A percentile compares a stretch with the other conserved stretches of the same genome.
Evolutionary conservation across 192 early-diverging fungal species (phyloP).

Genomic region (Linnemannia hyalina): DNA sequence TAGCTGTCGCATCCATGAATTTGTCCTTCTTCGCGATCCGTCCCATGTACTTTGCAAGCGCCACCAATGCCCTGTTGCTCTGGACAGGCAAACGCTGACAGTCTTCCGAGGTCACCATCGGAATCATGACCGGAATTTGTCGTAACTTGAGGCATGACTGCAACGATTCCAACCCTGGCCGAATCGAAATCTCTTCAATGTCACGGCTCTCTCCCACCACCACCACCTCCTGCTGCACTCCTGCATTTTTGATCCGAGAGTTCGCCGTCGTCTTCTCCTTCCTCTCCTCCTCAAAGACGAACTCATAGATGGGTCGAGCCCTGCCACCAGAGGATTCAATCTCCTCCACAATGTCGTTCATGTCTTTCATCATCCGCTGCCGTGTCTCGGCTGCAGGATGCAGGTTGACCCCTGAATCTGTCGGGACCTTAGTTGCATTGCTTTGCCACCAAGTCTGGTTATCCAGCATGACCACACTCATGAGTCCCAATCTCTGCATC

Average conservation of each 20-base stretch:
- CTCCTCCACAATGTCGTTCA: slow-evolving; percentile 71
- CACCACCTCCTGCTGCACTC: slow-evolving; percentile 4
- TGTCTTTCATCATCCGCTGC: slow-evolving; percentile 64
- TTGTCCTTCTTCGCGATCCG: slow-evolving; percentile 14
- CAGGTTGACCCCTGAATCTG: slow-evolving; percentile 2
- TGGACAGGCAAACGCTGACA: slow-evolving; percentile 57
- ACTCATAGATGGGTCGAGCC: slow-evolving; percentile 77
- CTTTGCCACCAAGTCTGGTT: slow-evolving; percentile 60
- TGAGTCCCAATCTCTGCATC: slow-evolving; percentile 73
- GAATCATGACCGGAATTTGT: slow-evolving; percentile 76
- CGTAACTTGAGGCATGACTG: slow-evolving; percentile 69
- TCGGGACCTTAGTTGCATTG: slow-evolving; percentile 9
- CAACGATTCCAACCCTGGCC: slow-evolving; percentile 65
- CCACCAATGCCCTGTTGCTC: slow-evolving; percentile 67
- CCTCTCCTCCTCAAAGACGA: slow-evolving; percentile 62
- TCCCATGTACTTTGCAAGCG: slow-evolving; percentile 59
- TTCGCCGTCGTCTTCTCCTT: background rate
- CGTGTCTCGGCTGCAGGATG: slow-evolving; percentile 31
- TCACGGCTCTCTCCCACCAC: background rate
- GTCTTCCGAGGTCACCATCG: slow-evolving; percentile 54
- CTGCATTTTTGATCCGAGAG: background rate
- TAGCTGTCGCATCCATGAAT: background rate
- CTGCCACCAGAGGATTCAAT: slow-evolving; percentile 82
- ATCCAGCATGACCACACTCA: slow-evolving; percentile 75
- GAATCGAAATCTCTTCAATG: slow-evolving; percentile 28